These are phyloP conservation scores for Petunia secreta DNA, from an alignment of 257 asterid genomes.

Conservation along the genomic window DNA sequence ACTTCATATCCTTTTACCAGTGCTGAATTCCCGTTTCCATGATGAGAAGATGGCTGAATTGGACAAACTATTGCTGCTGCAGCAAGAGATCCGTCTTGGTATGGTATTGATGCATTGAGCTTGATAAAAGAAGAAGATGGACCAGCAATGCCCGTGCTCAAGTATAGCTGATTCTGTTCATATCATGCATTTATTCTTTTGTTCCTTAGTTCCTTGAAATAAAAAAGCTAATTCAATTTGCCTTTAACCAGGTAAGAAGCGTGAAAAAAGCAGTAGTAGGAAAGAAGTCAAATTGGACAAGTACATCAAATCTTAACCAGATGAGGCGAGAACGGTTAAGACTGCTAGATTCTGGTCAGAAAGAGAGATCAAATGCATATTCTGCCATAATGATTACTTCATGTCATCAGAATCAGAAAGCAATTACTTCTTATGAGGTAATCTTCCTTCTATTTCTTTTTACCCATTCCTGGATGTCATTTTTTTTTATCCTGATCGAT, in stretches of 20 bases:
- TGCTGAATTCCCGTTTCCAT: slow-evolving; percentile 54
- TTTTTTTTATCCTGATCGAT: background rate
- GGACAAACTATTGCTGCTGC: slow-evolving; percentile 92
- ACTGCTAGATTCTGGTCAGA: slow-evolving; percentile 65
- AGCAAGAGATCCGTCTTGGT: slow-evolving; percentile 76
- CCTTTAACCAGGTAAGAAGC: slow-evolving; percentile 62
- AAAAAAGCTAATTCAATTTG: background rate
- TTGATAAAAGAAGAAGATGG: slow-evolving; percentile 90
- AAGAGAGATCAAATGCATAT: slow-evolving; percentile 57
- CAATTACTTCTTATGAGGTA: slow-evolving; percentile 92
- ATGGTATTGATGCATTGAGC: slow-evolving; percentile 79
- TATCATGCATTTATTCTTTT: background rate
- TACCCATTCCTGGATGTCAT: background rate
- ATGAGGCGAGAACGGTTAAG: slow-evolving; percentile 92
- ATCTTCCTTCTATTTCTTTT: slow-evolving; percentile 19
- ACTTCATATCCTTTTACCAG: too few relatives aligned
- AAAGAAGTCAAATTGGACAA: slow-evolving; percentile 60
- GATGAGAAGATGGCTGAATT: slow-evolving; percentile 92
- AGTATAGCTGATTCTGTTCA: slow-evolving; percentile 45
- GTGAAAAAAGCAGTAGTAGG: slow-evolving; percentile 74
- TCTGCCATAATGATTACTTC: slow-evolving; percentile 65
- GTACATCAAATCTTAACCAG: slow-evolving; percentile 68
- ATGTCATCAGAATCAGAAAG: slow-evolving; percentile 89
- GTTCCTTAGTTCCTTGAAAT: slow-evolving; percentile 26
- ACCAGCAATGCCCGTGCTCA: slow-evolving; percentile 85